Conservation (phyloP, 441 rosid genomes). For the Populus hybrid region DNA sequence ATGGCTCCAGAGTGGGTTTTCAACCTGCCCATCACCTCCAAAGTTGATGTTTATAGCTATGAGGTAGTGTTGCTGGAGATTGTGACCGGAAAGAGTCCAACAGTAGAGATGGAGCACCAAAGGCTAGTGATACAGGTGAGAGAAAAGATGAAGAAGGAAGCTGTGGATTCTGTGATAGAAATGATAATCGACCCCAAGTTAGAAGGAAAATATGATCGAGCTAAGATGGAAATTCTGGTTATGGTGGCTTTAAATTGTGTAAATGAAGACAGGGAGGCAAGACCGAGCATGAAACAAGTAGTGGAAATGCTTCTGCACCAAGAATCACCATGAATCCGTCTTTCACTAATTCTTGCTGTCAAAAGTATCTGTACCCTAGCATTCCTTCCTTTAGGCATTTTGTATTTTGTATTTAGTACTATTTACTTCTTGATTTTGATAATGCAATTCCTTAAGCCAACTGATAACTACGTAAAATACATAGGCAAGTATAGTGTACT, state of each 20-base stretch:
- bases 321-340: no score
- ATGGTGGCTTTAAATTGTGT: constrained; percentile 17
- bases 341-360: no score
- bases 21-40: constrained; percentile 14
- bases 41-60: constrained; percentile 25
- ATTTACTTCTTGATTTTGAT: no score
- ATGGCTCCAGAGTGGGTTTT: constrained; percentile 32
- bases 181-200: neutral
- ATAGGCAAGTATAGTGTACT: no score
- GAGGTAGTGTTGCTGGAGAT: constrained; percentile 17
- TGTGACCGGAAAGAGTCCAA: constrained; percentile 10
- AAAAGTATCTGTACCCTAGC: no score
- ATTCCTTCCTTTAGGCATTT: no score
- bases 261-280: constrained; percentile 9
- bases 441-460: no score
- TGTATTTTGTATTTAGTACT: no score
- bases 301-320: constrained; percentile 11
- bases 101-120: neutral
- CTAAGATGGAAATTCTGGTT: neutral
- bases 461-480: no score
- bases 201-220: neutral
- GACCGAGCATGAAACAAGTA: constrained; percentile 18
- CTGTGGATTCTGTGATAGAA: neutral
- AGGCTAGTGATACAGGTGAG: constrained; percentile 1
- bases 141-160: neutral